Conservation (phyloP, 2,329 filamentous ascomycete species). For the Pseudogymnoascus sp. region DNA sequence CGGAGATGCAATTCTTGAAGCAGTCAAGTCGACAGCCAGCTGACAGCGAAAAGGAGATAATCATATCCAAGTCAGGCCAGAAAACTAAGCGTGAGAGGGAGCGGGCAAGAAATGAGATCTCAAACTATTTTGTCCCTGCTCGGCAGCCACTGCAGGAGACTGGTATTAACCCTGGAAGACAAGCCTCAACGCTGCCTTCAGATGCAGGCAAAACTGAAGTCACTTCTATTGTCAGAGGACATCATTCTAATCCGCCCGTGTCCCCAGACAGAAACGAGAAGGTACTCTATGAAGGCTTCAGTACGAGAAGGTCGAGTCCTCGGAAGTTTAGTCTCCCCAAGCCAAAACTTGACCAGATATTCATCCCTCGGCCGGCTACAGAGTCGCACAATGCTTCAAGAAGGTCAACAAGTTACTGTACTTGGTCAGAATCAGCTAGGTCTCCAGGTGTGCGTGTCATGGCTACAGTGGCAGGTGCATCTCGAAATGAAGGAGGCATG, state of each 20-base stretch:
- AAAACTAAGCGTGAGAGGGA: neutral
- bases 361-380: neutral
- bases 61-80: neutral
- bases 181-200: neutral
- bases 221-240: neutral
- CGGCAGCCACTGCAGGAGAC: neutral
- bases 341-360: neutral
- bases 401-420: neutral
- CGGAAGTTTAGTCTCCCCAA: neutral
- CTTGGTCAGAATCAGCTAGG: neutral
- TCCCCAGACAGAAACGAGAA: neutral
- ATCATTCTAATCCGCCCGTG: neutral
- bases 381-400: neutral
- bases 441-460: neutral
- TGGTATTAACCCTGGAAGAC: neutral
- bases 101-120: constrained; percentile 4
- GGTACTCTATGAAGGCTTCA: neutral
- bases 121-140: neutral
- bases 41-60: constrained; percentile 15
- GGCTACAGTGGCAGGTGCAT: neutral
- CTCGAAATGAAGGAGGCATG: neutral
- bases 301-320: neutral
- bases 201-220: neutral
- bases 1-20: constrained; percentile 40
- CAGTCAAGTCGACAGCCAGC: constrained; percentile 17